These are phyloP conservation scores for Ettlia oleoabundans DNA, from an alignment of 139 green algal species.

Conservation along the genomic window DNA sequence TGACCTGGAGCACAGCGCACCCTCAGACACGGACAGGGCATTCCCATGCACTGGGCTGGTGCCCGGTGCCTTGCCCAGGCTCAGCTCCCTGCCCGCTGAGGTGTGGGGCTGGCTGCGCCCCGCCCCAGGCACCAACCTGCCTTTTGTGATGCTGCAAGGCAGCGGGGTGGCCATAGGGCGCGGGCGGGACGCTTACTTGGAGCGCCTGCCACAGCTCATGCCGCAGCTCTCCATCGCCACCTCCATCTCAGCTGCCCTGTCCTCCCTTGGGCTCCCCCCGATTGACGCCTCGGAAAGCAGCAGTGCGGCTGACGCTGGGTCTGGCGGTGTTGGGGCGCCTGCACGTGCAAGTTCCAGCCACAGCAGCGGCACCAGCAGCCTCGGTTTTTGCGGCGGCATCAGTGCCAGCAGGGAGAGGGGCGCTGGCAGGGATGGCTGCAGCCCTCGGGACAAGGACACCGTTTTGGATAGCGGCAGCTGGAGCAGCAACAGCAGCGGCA, in stretches of 20 bases:
- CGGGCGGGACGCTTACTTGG: conserved; percentile 42
- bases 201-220: conserved; percentile 34
- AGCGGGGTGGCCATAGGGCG: conserved; percentile 50
- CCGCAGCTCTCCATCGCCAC: not conserved
- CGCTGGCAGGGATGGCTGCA: not conserved
- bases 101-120: conserved; percentile 61
- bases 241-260: not conserved
- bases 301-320: too few species aligned
- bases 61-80: conserved; percentile 2
- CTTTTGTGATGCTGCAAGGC: conserved; percentile 57
- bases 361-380: not conserved
- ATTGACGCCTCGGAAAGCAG: too few species aligned
- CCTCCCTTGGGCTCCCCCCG: not conserved
- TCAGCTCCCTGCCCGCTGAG: not conserved
- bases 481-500: too few species aligned
- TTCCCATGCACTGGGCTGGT: too few species aligned
- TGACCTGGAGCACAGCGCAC: too few species aligned
- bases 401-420: not conserved
- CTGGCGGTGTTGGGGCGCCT: too few species aligned
- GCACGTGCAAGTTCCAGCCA: not conserved
- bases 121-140: conserved; percentile 40
- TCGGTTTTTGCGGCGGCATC: not conserved
- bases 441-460: not conserved
- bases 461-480: too few species aligned
- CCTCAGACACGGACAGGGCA: too few species aligned